Evolutionary conservation across 768 basidiomycete species (phyloP), one percentile per base, ranked within the genome.

Genomic region (Albatrellus ellisii): DNA sequence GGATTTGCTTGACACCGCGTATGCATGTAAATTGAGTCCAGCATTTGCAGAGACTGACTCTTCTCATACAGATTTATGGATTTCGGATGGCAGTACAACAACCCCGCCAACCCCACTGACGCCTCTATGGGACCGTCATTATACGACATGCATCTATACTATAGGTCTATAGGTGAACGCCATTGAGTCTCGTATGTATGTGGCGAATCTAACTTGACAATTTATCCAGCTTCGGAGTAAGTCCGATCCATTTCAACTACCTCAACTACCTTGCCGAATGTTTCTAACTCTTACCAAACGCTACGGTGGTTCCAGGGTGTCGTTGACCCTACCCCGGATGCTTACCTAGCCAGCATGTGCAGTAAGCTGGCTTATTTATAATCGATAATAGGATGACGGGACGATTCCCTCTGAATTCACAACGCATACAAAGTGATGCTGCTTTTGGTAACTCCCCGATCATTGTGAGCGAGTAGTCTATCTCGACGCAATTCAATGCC

Each of bases 61-160:
- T 2, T 20, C 14, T 3, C 31, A 28, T 21, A 4, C 48, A 87
- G 83, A 49, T 85, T 85, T 55, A 86, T 86, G 82, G 82, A 88
- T 49, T 53, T 81, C 36, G 75, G 72, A 45, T 88, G 85, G 85
- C 85, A 88, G 52, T 58, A 65, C 55, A 68, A 78, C 51, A 67
- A 73, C 57, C 79, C 75, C 14, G 10, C 79, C 4, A 88, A 88
- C 53, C 85, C 85, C 11, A 74, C 77, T 6, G 64, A 74, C 38
- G 82, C 77, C 20, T 67, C 69, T 4, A 68, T 70, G 32, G 85
- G 85, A 1, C 79, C 82, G 10, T 79, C 81, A 50, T 62, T 61
- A 20, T 88, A 87, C 49, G 85, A 88, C 51, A 80, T 84, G 41
- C 85, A 87, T 58, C 54, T 88, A 12, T 88, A 86, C 55, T 85